These are phyloP conservation scores for Bipolaris zeicola DNA, from an alignment of 2,329 filamentous ascomycete genomes.

Conservation along the genomic window DNA sequence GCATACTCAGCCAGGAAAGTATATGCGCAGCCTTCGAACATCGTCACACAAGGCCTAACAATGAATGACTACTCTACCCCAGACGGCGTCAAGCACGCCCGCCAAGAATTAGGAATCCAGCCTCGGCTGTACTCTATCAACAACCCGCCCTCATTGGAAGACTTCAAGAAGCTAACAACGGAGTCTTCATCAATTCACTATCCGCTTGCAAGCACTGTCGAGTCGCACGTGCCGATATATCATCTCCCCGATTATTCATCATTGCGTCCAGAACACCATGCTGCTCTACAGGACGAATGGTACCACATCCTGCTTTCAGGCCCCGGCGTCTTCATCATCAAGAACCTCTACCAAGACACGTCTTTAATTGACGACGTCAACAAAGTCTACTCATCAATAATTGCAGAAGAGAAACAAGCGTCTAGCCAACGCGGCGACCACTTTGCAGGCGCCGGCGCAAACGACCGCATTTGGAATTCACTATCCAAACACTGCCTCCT, in stretches of 20 bases:
- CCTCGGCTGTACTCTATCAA: slow-evolving; percentile 37
- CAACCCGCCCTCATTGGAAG: slow-evolving; percentile 48
- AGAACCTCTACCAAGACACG: slow-evolving; percentile 42
- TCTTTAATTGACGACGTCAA: slow-evolving; percentile 39
- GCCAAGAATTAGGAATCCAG: slow-evolving; percentile 17
- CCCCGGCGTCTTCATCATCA: slow-evolving; percentile 65
- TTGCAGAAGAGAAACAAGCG: slow-evolving; percentile 58
- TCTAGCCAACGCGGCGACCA: slow-evolving; percentile 60
- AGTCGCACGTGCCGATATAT: slow-evolving; percentile 63
- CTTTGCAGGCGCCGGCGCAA: slow-evolving; percentile 62
- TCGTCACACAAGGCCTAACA: not conserved
- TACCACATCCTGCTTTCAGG: slow-evolving; percentile 62
- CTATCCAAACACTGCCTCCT: slow-evolving; percentile 64
- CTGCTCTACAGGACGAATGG: slow-evolving; percentile 64
- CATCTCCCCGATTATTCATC: slow-evolving; percentile 50
- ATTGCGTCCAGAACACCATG: slow-evolving; percentile 34
- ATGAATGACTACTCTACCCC: not conserved
- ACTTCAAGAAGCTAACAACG: slow-evolving; percentile 55
- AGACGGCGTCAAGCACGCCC: slow-evolving; percentile 5
- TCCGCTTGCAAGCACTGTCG: slow-evolving; percentile 54
- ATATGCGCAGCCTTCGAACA: not conserved
- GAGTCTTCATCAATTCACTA: slow-evolving; percentile 50
- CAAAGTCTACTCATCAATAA: slow-evolving; percentile 28
- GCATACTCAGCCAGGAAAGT: not conserved
- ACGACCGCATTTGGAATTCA: slow-evolving; percentile 70